phyloP scores from a whole-genome alignment of 2,329 filamentous ascomycete genomes.

The Arachnomyces sp. region DNA sequence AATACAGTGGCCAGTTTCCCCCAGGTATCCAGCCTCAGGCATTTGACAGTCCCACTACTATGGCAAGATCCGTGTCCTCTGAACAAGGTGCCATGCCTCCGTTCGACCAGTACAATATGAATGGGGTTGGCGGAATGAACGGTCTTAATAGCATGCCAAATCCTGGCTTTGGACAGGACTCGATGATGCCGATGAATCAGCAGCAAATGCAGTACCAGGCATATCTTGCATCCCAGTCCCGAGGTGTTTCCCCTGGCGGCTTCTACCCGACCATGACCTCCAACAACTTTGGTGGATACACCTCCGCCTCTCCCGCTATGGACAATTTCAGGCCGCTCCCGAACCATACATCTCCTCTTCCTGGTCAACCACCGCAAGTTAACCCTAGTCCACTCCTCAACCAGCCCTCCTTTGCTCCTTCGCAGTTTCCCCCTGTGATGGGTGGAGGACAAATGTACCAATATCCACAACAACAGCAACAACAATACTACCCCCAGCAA shows the following conservation, averaged over 20 bases:
- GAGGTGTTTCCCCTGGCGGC: slow-evolving; percentile 35
- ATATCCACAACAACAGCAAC: slow-evolving; percentile 46
- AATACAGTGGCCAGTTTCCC: slow-evolving; percentile 35
- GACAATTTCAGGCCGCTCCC: slow-evolving; percentile 36
- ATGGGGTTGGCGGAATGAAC: slow-evolving; percentile 26
- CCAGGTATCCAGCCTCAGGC: slow-evolving; percentile 28
- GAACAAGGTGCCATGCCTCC: slow-evolving; percentile 28
- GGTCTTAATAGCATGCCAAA: slow-evolving; percentile 11
- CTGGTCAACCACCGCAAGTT: slow-evolving; percentile 30
- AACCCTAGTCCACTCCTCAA: slow-evolving; percentile 39
- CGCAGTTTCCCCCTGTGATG: slow-evolving; percentile 40
- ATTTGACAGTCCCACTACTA: slow-evolving; percentile 24
- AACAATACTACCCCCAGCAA: slow-evolving; percentile 34
- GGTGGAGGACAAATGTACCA: slow-evolving; percentile 42
- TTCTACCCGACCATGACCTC: slow-evolving; percentile 41
- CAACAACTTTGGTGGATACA: slow-evolving; percentile 36
- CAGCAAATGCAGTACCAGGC: slow-evolving; percentile 53
- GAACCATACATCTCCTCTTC: slow-evolving; percentile 28
- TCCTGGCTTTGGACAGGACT: slow-evolving; percentile 31
- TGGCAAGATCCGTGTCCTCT: slow-evolving; percentile 25
- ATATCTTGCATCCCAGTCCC: slow-evolving; percentile 42
- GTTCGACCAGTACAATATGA: slow-evolving; percentile 33
- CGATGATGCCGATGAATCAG: slow-evolving; percentile 35
- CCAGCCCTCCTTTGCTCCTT: slow-evolving; percentile 38
- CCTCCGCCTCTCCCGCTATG: slow-evolving; percentile 32